Evolutionary conservation across 371 early-diverging fungal species (phyloP), one percentile per base, ranked within the genome.

Genomic region (Mucor lusitanicus): DNA sequence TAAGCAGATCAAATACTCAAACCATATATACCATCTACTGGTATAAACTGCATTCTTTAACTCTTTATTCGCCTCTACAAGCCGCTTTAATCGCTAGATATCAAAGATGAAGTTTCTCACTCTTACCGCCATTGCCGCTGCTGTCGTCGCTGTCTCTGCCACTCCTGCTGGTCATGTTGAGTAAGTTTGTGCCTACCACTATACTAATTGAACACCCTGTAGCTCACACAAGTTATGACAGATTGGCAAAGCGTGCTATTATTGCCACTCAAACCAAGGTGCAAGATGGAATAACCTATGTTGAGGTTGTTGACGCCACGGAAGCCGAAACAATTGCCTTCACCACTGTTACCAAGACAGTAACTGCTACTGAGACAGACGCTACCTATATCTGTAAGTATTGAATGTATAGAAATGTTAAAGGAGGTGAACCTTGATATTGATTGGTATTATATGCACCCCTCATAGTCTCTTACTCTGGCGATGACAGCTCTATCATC

Each of bases 61-160:
- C 11, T 25, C 50, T 2, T 27, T 21, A 50, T 21, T 23, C n/a
- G 3, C 3, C 50, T 27, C 9, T 25, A 21, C 4, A 27, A 53
- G 12, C 54, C n/a, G n/a, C n/a, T 35, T 25, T 9, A 23, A 13
- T 7, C 30, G 27, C 56, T 13, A 50, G 6, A 50, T 11, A 23
- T 35, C 1, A 60, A 25, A 60, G n/a, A 70, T 70, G 70, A 70
- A 57, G 53, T 55, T 70, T 7, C 9, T 70, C 11, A n/a, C 58
- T 30, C 65, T 65, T 17, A 48, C 65, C 28, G 56, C 62, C 23
- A 25, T 65, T 30, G 56, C 46, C 23, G 53, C 62, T 32, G 17
- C 55, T 28, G 65, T 40, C 8, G 35, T 50, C 46, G 15, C 30
- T 37, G 65, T 65, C n/a, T 37, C 62, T 7, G 70, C 70, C 15